These are phyloP conservation scores for Neurospora africana DNA, from an alignment of 495 filamentous ascomycete species.

Conservation along the genomic window DNA sequence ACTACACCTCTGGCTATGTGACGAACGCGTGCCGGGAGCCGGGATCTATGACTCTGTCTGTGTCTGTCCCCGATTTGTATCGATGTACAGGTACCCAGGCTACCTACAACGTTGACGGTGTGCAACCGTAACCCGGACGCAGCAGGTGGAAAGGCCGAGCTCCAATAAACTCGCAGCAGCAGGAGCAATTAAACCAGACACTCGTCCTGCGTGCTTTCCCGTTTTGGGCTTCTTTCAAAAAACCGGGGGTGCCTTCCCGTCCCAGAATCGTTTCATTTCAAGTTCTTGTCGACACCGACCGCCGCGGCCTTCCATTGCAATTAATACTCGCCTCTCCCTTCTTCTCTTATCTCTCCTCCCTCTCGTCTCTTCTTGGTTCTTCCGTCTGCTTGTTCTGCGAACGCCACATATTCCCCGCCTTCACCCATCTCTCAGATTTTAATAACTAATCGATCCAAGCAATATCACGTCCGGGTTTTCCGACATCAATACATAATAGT, in stretches of 20 bases:
- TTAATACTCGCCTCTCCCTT: not conserved
- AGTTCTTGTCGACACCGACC: not conserved
- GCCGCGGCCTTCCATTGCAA: not conserved
- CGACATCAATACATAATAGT: not conserved
- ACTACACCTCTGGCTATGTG: not conserved
- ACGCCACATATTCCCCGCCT: not conserved
- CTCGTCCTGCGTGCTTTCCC: conserved; percentile 16
- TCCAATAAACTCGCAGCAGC: conserved; percentile 9
- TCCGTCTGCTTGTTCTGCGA: not conserved
- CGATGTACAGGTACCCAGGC: not conserved
- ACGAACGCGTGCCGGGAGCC: not conserved
- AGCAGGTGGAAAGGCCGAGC: conserved; percentile 5
- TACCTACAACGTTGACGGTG: conserved; percentile 5
- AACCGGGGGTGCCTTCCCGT: not conserved
- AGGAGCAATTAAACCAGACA: conserved; percentile 14
- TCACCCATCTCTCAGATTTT: not conserved
- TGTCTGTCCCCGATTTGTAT: not conserved
- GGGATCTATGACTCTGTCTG: not conserved
- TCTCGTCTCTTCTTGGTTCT: not conserved
- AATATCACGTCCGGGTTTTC: not conserved
- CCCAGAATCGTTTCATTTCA: conserved; percentile 1
- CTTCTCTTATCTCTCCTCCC: conserved; percentile 5
- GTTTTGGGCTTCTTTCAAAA: conserved; percentile 2
- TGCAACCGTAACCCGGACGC: not conserved
- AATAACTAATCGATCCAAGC: conserved; percentile 1